phyloP scores from a whole-genome alignment of 169 alveolate species.

The Cryptosporidium parvum region DNA sequence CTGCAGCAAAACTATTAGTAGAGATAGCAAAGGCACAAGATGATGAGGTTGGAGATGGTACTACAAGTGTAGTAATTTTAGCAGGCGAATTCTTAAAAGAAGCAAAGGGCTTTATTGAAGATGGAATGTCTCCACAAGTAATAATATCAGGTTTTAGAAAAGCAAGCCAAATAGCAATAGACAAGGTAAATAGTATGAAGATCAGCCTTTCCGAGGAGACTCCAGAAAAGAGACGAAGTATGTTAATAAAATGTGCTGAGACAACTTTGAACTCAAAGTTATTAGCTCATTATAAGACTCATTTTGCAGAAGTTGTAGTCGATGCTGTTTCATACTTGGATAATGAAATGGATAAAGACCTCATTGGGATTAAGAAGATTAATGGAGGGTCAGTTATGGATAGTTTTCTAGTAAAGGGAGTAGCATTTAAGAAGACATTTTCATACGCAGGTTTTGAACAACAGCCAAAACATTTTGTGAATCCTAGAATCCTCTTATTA shows the following conservation, averaged over 20 bases:
- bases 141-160: conserved; percentile 93
- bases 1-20: conserved; percentile 97
- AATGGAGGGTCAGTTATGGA: conserved; percentile 96
- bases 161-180: conserved; percentile 90
- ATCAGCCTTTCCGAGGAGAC: conserved; percentile 82
- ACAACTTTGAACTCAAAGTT: conserved; percentile 97
- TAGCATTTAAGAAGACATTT: conserved; percentile 98
- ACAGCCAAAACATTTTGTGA: conserved; percentile 94
- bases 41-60: conserved; percentile 96
- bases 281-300: conserved; percentile 92
- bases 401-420: conserved; percentile 95
- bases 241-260: conserved; percentile 95
- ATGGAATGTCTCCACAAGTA: conserved; percentile 95
- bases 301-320: conserved; percentile 95
- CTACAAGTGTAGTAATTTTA: conserved; percentile 94
- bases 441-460: conserved; percentile 99
- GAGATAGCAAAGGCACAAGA: conserved; percentile 98
- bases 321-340: conserved; percentile 95
- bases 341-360: conserved; percentile 90
- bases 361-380: conserved; percentile 97
- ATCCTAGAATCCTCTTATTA: conserved; percentile 94
- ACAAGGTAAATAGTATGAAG: conserved; percentile 82
- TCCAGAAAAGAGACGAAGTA: conserved; percentile 85
- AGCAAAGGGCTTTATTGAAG: conserved; percentile 94
- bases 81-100: conserved; percentile 96